Evolutionary conservation across 768 basidiomycete genomes (phyloP), one percentile per base, ranked within the genome.

Genomic region (Neoboletus magnificus): DNA sequence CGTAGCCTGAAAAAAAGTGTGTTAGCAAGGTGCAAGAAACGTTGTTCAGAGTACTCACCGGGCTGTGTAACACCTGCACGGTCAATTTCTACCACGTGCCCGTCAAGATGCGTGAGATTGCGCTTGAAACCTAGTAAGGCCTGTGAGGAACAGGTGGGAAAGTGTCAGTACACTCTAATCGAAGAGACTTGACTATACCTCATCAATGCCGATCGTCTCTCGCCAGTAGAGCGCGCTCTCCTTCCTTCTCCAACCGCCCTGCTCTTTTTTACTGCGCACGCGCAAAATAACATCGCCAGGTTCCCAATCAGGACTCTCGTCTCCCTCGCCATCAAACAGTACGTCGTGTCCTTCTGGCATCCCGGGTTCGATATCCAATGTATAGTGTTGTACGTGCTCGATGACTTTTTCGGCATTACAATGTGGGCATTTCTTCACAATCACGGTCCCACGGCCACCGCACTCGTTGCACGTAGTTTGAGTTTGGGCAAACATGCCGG

Each of bases 241-340:
- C 69, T 98, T 97, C 66, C 97, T 79, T 59, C 85, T 79, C 84
- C 89, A 98, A 4, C 86, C 84, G 46, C 92, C 93, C 60, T 82
- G 82, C 56, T 85, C 81, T 62, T 85, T 85, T 71, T 81, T 81
- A 65, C 87, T 94, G 61, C 88, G 77, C 16, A 98, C 86, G 48
- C 93, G 78, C 45, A 98, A 77, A 36, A 98, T 78, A 47, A 99
- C 83, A 73, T 99, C 95, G 9, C 97, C 97, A 7, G 97, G 77
- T 65, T 96, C 94, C 90, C 90, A 97, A 62, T 98, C 97, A 4
- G 93, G 92, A 53, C 79, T 89, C 74, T 99, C 95, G 68, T 98
- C 97, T 43, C 91, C 90, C 69, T 98, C 95, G n/a, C 93, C 93
- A 63, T 97, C 92, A 56, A 94, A 98, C 1, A 95, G 80, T 36